Evolutionary conservation across 345 rosid genomes (phyloP).

Genomic region (Combretum micranthum): DNA sequence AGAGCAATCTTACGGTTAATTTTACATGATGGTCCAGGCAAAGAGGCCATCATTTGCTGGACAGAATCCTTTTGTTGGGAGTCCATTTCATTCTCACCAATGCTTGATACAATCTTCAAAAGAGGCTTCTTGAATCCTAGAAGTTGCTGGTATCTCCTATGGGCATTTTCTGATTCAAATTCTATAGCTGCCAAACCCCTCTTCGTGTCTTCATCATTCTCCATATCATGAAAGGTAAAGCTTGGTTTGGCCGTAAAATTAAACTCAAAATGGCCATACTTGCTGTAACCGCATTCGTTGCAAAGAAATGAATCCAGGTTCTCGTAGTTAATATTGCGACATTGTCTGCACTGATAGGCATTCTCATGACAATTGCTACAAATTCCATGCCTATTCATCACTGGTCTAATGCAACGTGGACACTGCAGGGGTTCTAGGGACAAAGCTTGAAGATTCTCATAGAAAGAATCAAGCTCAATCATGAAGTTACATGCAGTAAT

Average conservation of each 20-base stretch:
- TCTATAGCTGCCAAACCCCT: constrained; percentile 96
- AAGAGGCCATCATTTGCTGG: constrained; percentile 99
- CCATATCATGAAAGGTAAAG: constrained; percentile 93
- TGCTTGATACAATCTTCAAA: constrained; percentile 93
- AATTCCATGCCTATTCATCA: constrained; percentile 94
- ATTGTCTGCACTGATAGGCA: constrained; percentile 99
- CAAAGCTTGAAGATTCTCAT: constrained; percentile 98
- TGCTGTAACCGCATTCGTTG: constrained; percentile 98
- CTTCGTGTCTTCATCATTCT: constrained; percentile 99
- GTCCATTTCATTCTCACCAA: constrained; percentile 98
- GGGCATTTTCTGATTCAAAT: constrained; percentile 98
- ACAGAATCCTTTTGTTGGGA: constrained; percentile 98
- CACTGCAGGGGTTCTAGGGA: constrained; percentile 97
- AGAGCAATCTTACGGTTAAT: constrained; percentile 96
- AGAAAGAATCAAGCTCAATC: constrained; percentile 99
- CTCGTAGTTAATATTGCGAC: constrained; percentile 97
- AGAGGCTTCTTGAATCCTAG: constrained; percentile 98
- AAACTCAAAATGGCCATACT: constrained; percentile 97
- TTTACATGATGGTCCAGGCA: constrained; percentile 97
- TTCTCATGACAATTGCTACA: constrained; percentile 98
- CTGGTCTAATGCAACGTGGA: constrained; percentile 97
- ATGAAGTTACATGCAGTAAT: constrained; percentile 98
- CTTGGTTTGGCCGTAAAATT: constrained; percentile 99
- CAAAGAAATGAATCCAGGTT: constrained; percentile 96
- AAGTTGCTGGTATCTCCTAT: constrained; percentile 97